A percentile compares a stretch with the other conserved stretches of the same genome.
Conservation (phyloP, 306 rosid genomes). For the Begonia fuchsioides region DNA sequence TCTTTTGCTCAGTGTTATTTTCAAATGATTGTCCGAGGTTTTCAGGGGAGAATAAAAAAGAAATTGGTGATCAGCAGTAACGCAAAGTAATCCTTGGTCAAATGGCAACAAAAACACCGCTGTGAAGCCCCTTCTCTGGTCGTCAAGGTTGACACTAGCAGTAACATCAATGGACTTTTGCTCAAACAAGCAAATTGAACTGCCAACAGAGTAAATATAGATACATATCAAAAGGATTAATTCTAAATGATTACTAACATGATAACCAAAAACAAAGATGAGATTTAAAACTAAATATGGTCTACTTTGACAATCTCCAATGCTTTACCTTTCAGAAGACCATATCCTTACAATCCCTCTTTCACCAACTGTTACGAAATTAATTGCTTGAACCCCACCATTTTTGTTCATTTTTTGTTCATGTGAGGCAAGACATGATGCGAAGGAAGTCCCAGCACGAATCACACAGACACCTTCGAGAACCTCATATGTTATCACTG, state of each 20-base stretch:
- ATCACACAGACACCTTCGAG: conserved; percentile 76
- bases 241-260: background rate
- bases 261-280: background rate
- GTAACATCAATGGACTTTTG: conserved; percentile 69
- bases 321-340: conserved; percentile 76
- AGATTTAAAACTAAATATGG: background rate
- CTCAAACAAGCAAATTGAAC: conserved; percentile 86
- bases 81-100: conserved; percentile 82
- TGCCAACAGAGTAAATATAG: conserved; percentile 27
- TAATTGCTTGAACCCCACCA: conserved; percentile 22
- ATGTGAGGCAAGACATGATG: conserved; percentile 30
- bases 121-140: conserved; percentile 72
- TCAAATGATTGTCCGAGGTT: conserved; percentile 26
- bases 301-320: too few relatives aligned
- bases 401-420: conserved; percentile 23
- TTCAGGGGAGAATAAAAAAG: conserved; percentile 54
- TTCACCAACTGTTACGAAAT: conserved; percentile 77
- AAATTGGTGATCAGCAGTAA: conserved; percentile 90
- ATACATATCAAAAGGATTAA: background rate
- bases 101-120: conserved; percentile 53
- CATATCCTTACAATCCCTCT: conserved; percentile 76
- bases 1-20: conserved; percentile 48
- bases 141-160: conserved; percentile 33
- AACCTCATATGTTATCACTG: conserved; percentile 72
- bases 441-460: conserved; percentile 33